phyloP scores from a whole-genome alignment of 768 basidiomycete species.

The Lentinula boryana region DNA sequence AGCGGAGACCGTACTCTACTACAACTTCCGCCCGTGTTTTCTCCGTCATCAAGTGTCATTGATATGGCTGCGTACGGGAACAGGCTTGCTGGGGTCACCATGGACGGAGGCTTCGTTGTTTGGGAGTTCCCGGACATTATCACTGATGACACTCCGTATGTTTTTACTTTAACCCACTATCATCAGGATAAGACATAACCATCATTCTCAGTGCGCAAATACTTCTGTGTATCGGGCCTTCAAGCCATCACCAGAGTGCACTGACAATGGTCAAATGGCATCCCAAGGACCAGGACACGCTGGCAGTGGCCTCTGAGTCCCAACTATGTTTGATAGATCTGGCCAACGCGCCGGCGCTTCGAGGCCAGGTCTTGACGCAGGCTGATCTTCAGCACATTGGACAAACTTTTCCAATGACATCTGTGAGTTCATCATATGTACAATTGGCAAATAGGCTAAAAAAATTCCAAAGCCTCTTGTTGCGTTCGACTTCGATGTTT shows the following conservation, averaged over 20 bases:
- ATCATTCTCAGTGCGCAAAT: conserved; percentile 48
- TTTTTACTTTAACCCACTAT: conserved; percentile 1
- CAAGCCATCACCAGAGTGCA: conserved; percentile 46
- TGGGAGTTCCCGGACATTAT: conserved; percentile 84
- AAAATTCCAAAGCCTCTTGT: conserved; percentile 57
- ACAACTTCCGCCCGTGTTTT: conserved; percentile 65
- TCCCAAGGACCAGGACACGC: conserved; percentile 70
- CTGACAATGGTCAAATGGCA: conserved; percentile 88
- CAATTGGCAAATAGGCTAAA: background rate
- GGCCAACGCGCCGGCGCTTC: conserved; percentile 50
- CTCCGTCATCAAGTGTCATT: conserved; percentile 54
- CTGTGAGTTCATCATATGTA: conserved; percentile 39
- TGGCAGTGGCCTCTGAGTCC: conserved; percentile 78
- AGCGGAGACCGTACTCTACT: conserved; percentile 84
- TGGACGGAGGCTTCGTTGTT: conserved; percentile 84
- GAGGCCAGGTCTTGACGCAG: conserved; percentile 62
- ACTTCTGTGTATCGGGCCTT: conserved; percentile 64
- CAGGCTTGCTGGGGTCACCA: conserved; percentile 79
- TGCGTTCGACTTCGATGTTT: conserved; percentile 80
- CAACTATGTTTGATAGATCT: conserved; percentile 76
- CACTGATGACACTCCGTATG: conserved; percentile 83
- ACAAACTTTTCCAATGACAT: conserved; percentile 61
- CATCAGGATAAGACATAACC: background rate
- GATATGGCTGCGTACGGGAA: conserved; percentile 87
- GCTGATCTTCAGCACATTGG: conserved; percentile 64